Evolutionary conservation across 2,329 filamentous ascomycete genomes (phyloP).

Genomic region (Colletotrichum cereale): DNA sequence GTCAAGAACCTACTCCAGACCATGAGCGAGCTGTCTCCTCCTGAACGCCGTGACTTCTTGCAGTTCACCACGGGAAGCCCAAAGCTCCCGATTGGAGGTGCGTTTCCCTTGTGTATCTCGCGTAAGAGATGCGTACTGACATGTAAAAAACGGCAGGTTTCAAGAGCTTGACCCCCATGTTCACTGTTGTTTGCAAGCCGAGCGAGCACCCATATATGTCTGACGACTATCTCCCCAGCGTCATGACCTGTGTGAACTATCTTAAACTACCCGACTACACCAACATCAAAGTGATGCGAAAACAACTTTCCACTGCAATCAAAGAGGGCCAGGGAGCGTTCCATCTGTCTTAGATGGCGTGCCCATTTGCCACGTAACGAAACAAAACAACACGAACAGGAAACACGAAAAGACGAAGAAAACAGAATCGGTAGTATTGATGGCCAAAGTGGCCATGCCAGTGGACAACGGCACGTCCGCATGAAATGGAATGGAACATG

Average conservation of each 20-base stretch:
- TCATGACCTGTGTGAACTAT: constrained; percentile 99
- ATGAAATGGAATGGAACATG: constrained; percentile 15
- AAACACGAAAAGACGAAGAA: background rate
- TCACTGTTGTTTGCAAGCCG: constrained; percentile 99
- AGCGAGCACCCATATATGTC: constrained; percentile 93
- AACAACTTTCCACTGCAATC: constrained; percentile 86
- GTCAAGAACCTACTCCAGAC: constrained; percentile 92
- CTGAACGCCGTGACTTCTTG: constrained; percentile 90
- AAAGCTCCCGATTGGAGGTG: constrained; percentile 97
- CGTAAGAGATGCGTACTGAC: constrained; percentile 18
- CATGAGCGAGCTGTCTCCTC: constrained; percentile 86
- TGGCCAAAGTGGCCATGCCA: constrained; percentile 1
- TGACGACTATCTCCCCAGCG: constrained; percentile 98
- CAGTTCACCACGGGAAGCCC: constrained; percentile 99
- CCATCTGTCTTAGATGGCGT: constrained; percentile 80
- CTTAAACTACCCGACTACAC: constrained; percentile 97
- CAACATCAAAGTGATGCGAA: constrained; percentile 78
- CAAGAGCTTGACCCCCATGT: constrained; percentile 97
- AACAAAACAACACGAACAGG: background rate
- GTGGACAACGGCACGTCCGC: background rate
- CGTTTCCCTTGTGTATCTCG: constrained; percentile 48
- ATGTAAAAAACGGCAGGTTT: constrained; percentile 76
- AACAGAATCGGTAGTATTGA: constrained; percentile 4
- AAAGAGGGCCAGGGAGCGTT: constrained; percentile 97
- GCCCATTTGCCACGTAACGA: background rate